phyloP scores from a whole-genome alignment of 179 eudicot species.

The Pouteria campechiana region DNA sequence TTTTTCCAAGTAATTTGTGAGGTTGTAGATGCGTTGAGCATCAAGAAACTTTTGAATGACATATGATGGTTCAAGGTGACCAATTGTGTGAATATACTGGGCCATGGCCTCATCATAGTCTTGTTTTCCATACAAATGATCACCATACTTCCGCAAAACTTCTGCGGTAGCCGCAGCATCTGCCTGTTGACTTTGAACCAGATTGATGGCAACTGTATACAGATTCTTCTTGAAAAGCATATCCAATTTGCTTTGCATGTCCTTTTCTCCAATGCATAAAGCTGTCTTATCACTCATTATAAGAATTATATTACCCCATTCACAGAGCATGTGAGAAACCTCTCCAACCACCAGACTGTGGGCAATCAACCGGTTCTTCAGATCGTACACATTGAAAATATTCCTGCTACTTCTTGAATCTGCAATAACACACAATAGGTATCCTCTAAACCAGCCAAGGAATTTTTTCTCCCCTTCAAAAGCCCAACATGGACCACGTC shows the following conservation, averaged over 20 bases:
- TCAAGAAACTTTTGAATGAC: constrained; percentile 96
- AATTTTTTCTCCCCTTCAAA: constrained; percentile 91
- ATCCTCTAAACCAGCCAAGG: constrained; percentile 95
- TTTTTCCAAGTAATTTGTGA: constrained; percentile 89
- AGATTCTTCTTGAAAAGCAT: constrained; percentile 91
- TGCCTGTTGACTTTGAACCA: constrained; percentile 95
- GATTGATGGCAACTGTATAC: constrained; percentile 88
- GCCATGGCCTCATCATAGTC: constrained; percentile 93
- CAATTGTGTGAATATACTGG: constrained; percentile 89
- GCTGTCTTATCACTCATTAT: constrained; percentile 74
- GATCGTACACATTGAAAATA: constrained; percentile 81
- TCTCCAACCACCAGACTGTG: constrained; percentile 64
- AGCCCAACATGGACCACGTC: constrained; percentile 99
- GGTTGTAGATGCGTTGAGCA: constrained; percentile 92
- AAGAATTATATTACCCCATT: constrained; percentile 94
- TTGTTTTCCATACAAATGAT: constrained; percentile 84
- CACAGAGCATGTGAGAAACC: constrained; percentile 88
- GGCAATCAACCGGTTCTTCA: constrained; percentile 80
- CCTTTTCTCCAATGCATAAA: constrained; percentile 83
- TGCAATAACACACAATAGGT: constrained; percentile 73
- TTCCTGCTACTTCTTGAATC: constrained; percentile 74
- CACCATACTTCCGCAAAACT: constrained; percentile 91
- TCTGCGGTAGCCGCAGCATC: constrained; percentile 98
- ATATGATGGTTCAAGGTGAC: constrained; percentile 90
- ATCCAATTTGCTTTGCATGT: constrained; percentile 97